Conservation (phyloP, 805 yeast species). For the Cephaloascus fragrans region DNA sequence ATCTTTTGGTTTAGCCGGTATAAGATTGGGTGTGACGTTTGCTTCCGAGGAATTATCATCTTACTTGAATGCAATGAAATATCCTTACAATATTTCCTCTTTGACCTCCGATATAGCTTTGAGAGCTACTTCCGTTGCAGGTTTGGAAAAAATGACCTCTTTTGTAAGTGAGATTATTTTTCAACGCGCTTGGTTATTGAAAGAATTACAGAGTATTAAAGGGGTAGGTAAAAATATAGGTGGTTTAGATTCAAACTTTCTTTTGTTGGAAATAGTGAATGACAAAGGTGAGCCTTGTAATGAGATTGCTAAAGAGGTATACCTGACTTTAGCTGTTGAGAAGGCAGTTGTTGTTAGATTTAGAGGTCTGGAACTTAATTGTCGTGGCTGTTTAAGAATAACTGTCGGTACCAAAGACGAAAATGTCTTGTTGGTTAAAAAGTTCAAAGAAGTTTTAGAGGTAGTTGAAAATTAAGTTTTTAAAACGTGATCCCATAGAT, state of each 20-base stretch:
- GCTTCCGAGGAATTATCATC: constrained; percentile 50
- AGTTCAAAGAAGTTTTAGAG: constrained; percentile 22
- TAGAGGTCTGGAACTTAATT: constrained; percentile 85
- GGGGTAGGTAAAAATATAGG: constrained; percentile 74
- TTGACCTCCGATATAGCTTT: constrained; percentile 67
- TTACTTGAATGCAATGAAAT: constrained; percentile 82
- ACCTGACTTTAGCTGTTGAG: constrained; percentile 59
- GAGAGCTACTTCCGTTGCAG: constrained; percentile 56
- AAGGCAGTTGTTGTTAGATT: constrained; percentile 80
- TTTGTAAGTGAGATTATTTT: constrained; percentile 37
- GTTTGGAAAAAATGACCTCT: constrained; percentile 48
- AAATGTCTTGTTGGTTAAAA: constrained; percentile 46
- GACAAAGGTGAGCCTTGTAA: constrained; percentile 56
- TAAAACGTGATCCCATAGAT: too few relatives aligned
- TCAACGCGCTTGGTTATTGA: constrained; percentile 48
- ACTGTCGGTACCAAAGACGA: constrained; percentile 82
- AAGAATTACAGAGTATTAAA: constrained; percentile 42
- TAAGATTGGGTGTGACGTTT: constrained; percentile 78
- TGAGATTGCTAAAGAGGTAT: constrained; percentile 54
- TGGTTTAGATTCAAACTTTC: constrained; percentile 77
- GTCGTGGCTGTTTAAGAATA: constrained; percentile 78
- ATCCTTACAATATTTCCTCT: constrained; percentile 89
- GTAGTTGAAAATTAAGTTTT: too few relatives aligned
- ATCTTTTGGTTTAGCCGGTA: constrained; percentile 94
- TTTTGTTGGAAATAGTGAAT: constrained; percentile 64